phyloP scores from a whole-genome alignment of 1,284 basidiomycete species.

The Leccinum griseonigrum region DNA sequence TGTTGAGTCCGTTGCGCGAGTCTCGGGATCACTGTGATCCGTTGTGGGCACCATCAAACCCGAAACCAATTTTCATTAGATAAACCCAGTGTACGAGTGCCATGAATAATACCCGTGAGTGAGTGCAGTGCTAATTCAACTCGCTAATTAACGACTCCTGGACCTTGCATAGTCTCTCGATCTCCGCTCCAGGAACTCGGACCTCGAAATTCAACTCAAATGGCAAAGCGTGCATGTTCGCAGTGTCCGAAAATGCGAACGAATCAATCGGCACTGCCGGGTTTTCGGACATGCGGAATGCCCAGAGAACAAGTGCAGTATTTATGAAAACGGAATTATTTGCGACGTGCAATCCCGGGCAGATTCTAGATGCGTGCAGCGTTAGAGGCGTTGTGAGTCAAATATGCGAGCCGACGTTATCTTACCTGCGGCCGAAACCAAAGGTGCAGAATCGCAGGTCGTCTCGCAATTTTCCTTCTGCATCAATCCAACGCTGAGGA shows the following conservation, averaged over 20 bases:
- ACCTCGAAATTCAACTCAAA: constrained; percentile 19
- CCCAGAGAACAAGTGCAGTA: constrained; percentile 24
- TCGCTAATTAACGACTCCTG: not conserved
- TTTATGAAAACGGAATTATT: constrained; percentile 29
- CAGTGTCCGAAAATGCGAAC: constrained; percentile 19
- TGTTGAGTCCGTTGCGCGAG: not conserved
- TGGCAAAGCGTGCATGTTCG: constrained; percentile 11
- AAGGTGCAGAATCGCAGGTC: constrained; percentile 55
- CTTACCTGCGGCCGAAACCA: constrained; percentile 56
- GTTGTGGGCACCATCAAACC: not conserved
- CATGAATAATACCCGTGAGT: not conserved
- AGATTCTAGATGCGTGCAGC: constrained; percentile 14
- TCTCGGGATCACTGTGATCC: not conserved
- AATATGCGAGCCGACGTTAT: not conserved
- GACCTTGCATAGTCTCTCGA: constrained; percentile 12
- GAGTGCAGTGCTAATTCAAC: not conserved
- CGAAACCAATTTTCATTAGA: not conserved
- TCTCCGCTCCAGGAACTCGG: constrained; percentile 4
- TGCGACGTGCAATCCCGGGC: constrained; percentile 28
- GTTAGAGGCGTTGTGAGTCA: constrained; percentile 9
- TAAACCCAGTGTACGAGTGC: not conserved
- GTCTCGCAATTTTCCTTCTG: constrained; percentile 44
- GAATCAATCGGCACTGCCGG: constrained; percentile 23
- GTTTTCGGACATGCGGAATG: constrained; percentile 23
- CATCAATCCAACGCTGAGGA: constrained; percentile 55